phyloP scores from a whole-genome alignment of 495 filamentous ascomycete species.

The Thermothielavioides terrestris region DNA sequence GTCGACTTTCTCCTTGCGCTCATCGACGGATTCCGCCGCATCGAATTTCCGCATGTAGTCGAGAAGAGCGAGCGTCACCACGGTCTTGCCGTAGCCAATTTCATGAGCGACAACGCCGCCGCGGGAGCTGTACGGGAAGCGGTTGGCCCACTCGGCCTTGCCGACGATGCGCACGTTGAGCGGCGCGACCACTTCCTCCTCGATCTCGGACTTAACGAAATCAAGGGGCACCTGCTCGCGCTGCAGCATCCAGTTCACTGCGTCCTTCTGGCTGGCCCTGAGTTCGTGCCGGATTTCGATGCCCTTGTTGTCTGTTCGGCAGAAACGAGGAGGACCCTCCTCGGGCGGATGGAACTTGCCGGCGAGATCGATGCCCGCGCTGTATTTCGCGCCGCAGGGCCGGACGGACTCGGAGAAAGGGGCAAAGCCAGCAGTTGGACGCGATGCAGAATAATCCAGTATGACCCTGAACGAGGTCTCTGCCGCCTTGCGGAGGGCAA shows the following conservation, averaged over 20 bases:
- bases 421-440: background rate
- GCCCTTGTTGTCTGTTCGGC: background rate
- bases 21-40: slow-evolving; percentile 1
- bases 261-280: slow-evolving; percentile 17
- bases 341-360: background rate
- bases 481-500: background rate
- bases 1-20: slow-evolving; percentile 10
- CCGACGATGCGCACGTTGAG: slow-evolving; percentile 56
- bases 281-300: slow-evolving; percentile 1
- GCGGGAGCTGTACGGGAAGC: slow-evolving; percentile 27
- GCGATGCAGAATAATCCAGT: slow-evolving; percentile 7
- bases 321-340: background rate
- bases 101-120: slow-evolving; percentile 72
- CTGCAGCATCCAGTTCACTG: slow-evolving; percentile 52
- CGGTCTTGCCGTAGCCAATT: slow-evolving; percentile 78
- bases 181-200: slow-evolving; percentile 52
- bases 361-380: background rate
- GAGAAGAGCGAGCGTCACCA: slow-evolving; percentile 59
- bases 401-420: background rate
- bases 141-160: slow-evolving; percentile 41
- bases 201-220: slow-evolving; percentile 59
- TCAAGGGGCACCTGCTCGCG: slow-evolving; percentile 45
- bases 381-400: slow-evolving; percentile 2
- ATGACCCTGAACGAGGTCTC: slow-evolving; percentile 1
- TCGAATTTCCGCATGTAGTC: slow-evolving; percentile 37